Base-by-base conservation (phyloP, 129 eudicot genomes). In the Calendula officinalis region DNA sequence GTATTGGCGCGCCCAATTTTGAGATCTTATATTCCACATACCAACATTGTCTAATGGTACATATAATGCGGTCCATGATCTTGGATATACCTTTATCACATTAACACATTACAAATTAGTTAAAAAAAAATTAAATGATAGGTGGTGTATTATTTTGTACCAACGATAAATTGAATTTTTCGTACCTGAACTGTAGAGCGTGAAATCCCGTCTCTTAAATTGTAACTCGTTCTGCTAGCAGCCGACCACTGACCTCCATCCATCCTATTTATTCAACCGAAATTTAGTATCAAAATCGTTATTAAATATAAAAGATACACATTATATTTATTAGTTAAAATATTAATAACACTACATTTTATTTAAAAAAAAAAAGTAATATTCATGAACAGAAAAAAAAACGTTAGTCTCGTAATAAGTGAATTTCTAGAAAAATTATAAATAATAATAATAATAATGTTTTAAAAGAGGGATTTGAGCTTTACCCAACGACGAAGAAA, bases 1-100 rank as follows among this genome's bases (percentile, higher is more conserved):
- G 71, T 91, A 91, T 69, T 88, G 96, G 42, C 95, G 75, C 5
- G 82, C 96, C 98, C 96, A 87, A 36, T 82, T 74, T 57, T 87
- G 86, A 0, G 98, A 87, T 47, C 96, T 83, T 78, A 87, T 75
- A 72, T 91, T 91, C 98, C 96, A 91, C 90, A 91, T 91, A 37
- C 97, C 97, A 0, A 91, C 96, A 47, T 87, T 91, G 88, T 91
- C 98, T 60, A 91, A 41, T 4, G 98, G 86, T 36, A 91, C 68
- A 66, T 87, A 91, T 2, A 85, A 77, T 5, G 98, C 98, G 1
- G 96, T 87, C 98, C 96, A 91, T 57, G 96, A 80, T 40, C 69
- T 78, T 5, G 98, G 96, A 54, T 91, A 91, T 6, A 91, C 97
- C 94, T 91, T 69, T 15, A 9, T 17, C 0, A 12, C 45, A 7